phyloP scores from a whole-genome alignment of 2,329 filamentous ascomycete genomes.

The Aureobasidium leucospermi region DNA sequence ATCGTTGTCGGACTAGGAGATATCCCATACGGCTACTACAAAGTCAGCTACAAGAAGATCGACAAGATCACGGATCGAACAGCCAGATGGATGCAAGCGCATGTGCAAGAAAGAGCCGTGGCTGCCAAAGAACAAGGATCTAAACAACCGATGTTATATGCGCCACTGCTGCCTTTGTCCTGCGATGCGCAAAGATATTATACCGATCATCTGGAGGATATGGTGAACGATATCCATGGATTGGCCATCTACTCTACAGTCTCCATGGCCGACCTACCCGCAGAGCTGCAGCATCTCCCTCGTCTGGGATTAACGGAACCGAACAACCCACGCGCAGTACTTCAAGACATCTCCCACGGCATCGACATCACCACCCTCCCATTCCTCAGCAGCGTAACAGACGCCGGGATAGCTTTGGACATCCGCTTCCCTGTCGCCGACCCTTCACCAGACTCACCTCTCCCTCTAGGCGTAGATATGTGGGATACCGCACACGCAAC shows the following conservation, averaged over 20 bases:
- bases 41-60: constrained; percentile 54
- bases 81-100: constrained; percentile 69
- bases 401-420: constrained; percentile 75
- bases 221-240: constrained; percentile 51
- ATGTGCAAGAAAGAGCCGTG: constrained; percentile 40
- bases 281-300: constrained; percentile 55
- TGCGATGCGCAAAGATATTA: constrained; percentile 73
- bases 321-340: constrained; percentile 64
- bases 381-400: constrained; percentile 66
- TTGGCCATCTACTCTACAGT: constrained; percentile 73
- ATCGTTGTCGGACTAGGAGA: constrained; percentile 75
- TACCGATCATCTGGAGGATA: constrained; percentile 62
- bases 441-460: constrained; percentile 18
- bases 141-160: constrained; percentile 49
- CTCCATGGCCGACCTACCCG: constrained; percentile 60
- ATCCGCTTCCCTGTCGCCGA: constrained; percentile 60
- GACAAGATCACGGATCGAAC: constrained; percentile 81
- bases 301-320: constrained; percentile 67
- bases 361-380: constrained; percentile 73
- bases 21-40: constrained; percentile 48
- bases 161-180: constrained; percentile 65
- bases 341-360: constrained; percentile 68
- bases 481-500: constrained; percentile 57
- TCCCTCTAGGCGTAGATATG: constrained; percentile 67
- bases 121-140: not conserved